Conservation (phyloP, 2,329 filamentous ascomycete genomes). For the Coniochaeta hoffmannii region DNA sequence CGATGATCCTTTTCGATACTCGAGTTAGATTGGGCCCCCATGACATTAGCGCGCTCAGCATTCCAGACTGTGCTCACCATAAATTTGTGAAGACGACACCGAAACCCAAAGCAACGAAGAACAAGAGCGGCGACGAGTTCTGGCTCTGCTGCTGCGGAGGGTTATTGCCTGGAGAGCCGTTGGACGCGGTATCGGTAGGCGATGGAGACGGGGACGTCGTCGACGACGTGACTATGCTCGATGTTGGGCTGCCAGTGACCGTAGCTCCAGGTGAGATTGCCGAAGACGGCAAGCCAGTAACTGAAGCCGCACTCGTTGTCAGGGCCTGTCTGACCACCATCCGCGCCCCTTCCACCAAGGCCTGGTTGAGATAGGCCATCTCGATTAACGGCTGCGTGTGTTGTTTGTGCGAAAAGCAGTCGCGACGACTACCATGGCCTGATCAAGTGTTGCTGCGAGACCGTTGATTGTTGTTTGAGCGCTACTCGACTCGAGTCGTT, state of each 20-base stretch:
- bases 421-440: neutral
- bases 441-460: neutral
- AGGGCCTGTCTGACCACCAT: slow-evolving; percentile 18
- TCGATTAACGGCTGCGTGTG: slow-evolving; percentile 1
- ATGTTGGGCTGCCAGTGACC: neutral
- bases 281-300: neutral
- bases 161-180: neutral
- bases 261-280: neutral
- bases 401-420: neutral
- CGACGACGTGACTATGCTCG: neutral
- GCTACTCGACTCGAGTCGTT: neutral
- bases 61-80: slow-evolving; percentile 60
- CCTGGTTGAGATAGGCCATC: slow-evolving; percentile 19
- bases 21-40: slow-evolving; percentile 9
- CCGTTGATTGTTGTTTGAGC: neutral
- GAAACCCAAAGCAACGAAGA: slow-evolving; percentile 94
- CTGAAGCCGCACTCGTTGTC: slow-evolving; percentile 4
- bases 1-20: slow-evolving; percentile 88
- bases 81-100: slow-evolving; percentile 98
- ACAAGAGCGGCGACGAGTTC: slow-evolving; percentile 65
- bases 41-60: neutral
- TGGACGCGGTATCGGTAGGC: neutral
- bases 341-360: slow-evolving; percentile 17
- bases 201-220: neutral
- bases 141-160: slow-evolving; percentile 18